phyloP scores from a whole-genome alignment of 352 stramenopile species.

The Globisporangium camurandrum region DNA sequence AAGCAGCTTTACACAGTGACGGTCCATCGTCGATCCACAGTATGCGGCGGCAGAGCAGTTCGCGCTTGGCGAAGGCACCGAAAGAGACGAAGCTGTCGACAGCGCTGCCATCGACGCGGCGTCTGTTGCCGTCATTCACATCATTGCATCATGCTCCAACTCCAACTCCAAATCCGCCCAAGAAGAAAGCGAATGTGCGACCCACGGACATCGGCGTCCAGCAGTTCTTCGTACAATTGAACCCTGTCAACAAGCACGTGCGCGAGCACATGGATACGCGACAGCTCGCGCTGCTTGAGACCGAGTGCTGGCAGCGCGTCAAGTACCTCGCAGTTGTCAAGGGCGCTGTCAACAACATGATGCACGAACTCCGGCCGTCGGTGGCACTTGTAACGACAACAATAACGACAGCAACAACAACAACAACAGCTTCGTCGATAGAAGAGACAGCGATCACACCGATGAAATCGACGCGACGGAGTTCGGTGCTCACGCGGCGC shows the following conservation, averaged over 20 bases:
- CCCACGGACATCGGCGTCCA: constrained; percentile 1
- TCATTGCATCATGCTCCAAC: too few relatives aligned
- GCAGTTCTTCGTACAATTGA: constrained; percentile 50
- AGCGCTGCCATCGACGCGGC: neutral
- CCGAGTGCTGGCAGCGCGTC: constrained; percentile 45
- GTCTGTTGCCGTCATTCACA: constrained; percentile 5
- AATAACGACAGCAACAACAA: too few relatives aligned
- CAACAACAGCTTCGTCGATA: too few relatives aligned
- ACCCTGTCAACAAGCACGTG: constrained; percentile 49
- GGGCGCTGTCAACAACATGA: constrained; percentile 19
- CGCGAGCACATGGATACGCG: constrained; percentile 28
- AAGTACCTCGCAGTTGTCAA: constrained; percentile 29
- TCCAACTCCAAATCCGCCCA: too few relatives aligned
- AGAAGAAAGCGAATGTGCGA: too few relatives aligned
- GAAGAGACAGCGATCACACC: neutral
- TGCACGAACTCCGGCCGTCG: constrained; percentile 23
- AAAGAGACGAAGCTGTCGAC: too few relatives aligned
- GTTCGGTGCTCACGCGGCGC: constrained; percentile 9
- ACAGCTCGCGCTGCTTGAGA: constrained; percentile 30
- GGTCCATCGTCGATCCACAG: neutral
- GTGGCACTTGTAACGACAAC: neutral
- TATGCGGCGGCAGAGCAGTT: constrained; percentile 2
- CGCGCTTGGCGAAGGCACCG: neutral
- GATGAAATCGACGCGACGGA: neutral
- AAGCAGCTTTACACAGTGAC: neutral